Evolutionary conservation across 306 rosid species (phyloP).

Genomic region (Arachis hypogaea): DNA sequence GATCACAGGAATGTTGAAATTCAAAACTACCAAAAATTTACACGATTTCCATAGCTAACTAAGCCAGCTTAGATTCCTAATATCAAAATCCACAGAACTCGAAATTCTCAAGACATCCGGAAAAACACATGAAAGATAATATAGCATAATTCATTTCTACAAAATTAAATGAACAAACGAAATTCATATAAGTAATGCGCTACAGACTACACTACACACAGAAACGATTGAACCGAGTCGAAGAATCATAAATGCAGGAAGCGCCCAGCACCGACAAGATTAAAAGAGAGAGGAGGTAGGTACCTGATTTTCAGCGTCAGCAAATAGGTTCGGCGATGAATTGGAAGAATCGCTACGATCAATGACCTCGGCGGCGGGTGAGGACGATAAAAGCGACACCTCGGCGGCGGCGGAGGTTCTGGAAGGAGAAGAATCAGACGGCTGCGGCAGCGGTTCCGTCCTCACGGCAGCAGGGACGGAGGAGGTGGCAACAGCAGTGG

Average conservation of each 20-base stretch:
- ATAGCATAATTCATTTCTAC: neutral
- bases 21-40: neutral
- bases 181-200: neutral
- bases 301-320: slow-evolving; percentile 65
- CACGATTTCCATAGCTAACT: neutral
- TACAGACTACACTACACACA: neutral
- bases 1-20: slow-evolving; percentile 9
- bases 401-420: slow-evolving; percentile 39
- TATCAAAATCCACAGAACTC: slow-evolving; percentile 28
- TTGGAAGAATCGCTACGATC: slow-evolving; percentile 53
- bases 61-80: slow-evolving; percentile 7
- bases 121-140: neutral
- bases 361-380: slow-evolving; percentile 27
- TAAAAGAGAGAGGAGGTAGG: neutral
- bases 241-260: slow-evolving; percentile 32
- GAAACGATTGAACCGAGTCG: slow-evolving; percentile 12
- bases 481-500: slow-evolving; percentile 44
- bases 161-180: neutral
- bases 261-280: neutral
- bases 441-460: slow-evolving; percentile 48
- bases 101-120: neutral
- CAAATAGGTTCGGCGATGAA: slow-evolving; percentile 47
- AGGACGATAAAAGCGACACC: slow-evolving; percentile 35
- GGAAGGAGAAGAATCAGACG: slow-evolving; percentile 51
- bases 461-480: slow-evolving; percentile 35